These are phyloP conservation scores for Cryphonectria japonica DNA, from an alignment of 2,329 filamentous ascomycete genomes.

Conservation along the genomic window DNA sequence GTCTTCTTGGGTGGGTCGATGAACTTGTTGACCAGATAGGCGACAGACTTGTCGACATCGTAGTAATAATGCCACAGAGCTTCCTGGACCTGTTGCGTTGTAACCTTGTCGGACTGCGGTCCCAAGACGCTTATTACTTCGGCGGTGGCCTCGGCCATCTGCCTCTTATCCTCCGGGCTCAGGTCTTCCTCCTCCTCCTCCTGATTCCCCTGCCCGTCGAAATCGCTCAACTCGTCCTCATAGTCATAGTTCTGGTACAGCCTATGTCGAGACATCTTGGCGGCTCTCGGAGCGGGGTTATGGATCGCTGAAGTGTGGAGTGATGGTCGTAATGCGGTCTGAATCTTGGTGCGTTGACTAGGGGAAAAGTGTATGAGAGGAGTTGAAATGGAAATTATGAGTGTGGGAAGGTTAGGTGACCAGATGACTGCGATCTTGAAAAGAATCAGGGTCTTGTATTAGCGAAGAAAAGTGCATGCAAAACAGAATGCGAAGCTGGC, in stretches of 20 bases:
- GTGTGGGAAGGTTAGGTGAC: background rate
- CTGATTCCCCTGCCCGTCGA: conserved; percentile 49
- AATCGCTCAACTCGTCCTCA: conserved; percentile 56
- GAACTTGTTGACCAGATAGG: conserved; percentile 73
- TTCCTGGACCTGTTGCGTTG: conserved; percentile 75
- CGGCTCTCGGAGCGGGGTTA: background rate
- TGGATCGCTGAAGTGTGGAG: conserved; percentile 5
- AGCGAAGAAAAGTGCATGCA: background rate
- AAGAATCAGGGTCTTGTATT: background rate
- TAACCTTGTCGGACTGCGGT: conserved; percentile 58
- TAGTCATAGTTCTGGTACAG: conserved; percentile 54
- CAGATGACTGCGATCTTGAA: background rate
- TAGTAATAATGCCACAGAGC: conserved; percentile 96
- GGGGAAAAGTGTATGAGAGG: background rate
- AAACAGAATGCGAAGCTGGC: background rate
- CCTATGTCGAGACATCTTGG: conserved; percentile 52
- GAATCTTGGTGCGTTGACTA: background rate
- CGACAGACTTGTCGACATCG: conserved; percentile 82
- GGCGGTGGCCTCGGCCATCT: conserved; percentile 67
- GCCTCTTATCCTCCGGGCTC: conserved; percentile 50
- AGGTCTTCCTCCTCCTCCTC: conserved; percentile 52
- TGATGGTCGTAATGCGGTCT: background rate
- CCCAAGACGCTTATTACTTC: conserved; percentile 71
- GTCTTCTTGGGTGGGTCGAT: conserved; percentile 49
- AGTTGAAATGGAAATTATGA: background rate